Percentiles rank a stretch among this genome's conserved stretches.
phyloP scores from a whole-genome alignment of 768 basidiomycete species.

The Mycena belliarum region DNA sequence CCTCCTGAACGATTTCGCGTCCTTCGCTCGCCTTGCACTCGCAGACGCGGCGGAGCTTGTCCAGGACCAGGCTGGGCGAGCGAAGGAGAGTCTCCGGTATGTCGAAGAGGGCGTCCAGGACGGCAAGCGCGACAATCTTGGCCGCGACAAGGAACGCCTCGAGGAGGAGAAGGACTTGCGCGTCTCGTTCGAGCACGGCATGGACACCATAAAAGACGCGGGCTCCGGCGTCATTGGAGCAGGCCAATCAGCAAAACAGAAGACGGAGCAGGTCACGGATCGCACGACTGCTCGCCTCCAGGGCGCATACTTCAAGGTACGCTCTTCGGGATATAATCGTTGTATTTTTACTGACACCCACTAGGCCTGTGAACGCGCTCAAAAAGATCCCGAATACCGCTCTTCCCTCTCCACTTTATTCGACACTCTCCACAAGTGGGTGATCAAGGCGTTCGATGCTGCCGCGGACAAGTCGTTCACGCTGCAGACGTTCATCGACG shows the following conservation, averaged over 20 bases:
- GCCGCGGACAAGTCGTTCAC: conserved; percentile 46
- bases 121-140: conserved; percentile 59
- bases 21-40: conserved; percentile 61
- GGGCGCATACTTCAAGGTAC: conserved; percentile 55
- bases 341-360: not conserved
- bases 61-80: conserved; percentile 48
- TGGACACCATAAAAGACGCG: conserved; percentile 62
- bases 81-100: conserved; percentile 54
- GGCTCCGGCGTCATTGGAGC: conserved; percentile 61
- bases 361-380: conserved; percentile 66
- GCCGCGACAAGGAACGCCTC: conserved; percentile 50
- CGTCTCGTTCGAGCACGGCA: conserved; percentile 62
- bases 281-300: conserved; percentile 44
- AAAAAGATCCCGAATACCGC: conserved; percentile 60
- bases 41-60: conserved; percentile 67
- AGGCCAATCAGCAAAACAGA: conserved; percentile 42
- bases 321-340: no score
- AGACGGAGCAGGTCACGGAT: conserved; percentile 45
- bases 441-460: conserved; percentile 51
- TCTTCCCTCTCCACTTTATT: conserved; percentile 60
- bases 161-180: conserved; percentile 53
- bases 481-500: conserved; percentile 29
- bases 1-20: conserved; percentile 62
- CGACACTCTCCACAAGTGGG: conserved; percentile 55
- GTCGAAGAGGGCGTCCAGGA: conserved; percentile 60